Evolutionary conservation across 2,329 filamentous ascomycete species (phyloP).

Genomic region (Bimuria novae-zelandiae): DNA sequence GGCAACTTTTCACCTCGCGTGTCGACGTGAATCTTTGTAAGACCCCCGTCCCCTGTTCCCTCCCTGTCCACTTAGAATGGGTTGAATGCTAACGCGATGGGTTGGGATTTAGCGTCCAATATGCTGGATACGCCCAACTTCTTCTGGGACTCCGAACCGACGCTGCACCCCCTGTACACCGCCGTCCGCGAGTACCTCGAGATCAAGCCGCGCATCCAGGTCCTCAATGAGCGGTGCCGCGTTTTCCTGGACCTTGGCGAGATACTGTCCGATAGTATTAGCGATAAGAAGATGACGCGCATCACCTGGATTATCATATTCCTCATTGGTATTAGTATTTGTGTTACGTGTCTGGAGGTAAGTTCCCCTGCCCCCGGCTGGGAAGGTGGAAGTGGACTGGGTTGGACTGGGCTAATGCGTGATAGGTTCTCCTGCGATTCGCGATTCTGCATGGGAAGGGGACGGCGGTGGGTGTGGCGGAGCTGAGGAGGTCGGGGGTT

Average conservation of each 20-base stretch:
- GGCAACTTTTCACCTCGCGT: slow-evolving; percentile 86
- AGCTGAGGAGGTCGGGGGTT: slow-evolving; percentile 5
- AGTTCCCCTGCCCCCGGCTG: background rate
- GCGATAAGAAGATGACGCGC: slow-evolving; percentile 90
- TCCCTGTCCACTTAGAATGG: too few relatives aligned
- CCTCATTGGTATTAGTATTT: slow-evolving; percentile 86
- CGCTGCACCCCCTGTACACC: slow-evolving; percentile 88
- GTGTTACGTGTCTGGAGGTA: slow-evolving; percentile 81
- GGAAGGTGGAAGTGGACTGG: background rate
- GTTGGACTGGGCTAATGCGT: background rate
- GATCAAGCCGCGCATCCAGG: slow-evolving; percentile 93
- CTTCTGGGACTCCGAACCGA: slow-evolving; percentile 98
- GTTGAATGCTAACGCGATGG: too few relatives aligned
- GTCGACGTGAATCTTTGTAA: slow-evolving; percentile 97
- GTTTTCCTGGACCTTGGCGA: slow-evolving; percentile 97
- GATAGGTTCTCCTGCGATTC: slow-evolving; percentile 76
- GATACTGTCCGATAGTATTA: slow-evolving; percentile 89
- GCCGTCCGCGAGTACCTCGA: slow-evolving; percentile 97
- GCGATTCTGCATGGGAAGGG: slow-evolving; percentile 40
- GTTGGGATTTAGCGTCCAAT: slow-evolving; percentile 84
- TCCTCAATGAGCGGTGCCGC: slow-evolving; percentile 93
- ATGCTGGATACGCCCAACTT: slow-evolving; percentile 96
- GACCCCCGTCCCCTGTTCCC: slow-evolving; percentile 41
- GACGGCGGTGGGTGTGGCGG: slow-evolving; percentile 15
- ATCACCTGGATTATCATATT: slow-evolving; percentile 99